A percentile compares a stretch with the other conserved stretches of the same genome.
phyloP scores from a whole-genome alignment of 768 basidiomycete genomes.

The Auricularia sp. region DNA sequence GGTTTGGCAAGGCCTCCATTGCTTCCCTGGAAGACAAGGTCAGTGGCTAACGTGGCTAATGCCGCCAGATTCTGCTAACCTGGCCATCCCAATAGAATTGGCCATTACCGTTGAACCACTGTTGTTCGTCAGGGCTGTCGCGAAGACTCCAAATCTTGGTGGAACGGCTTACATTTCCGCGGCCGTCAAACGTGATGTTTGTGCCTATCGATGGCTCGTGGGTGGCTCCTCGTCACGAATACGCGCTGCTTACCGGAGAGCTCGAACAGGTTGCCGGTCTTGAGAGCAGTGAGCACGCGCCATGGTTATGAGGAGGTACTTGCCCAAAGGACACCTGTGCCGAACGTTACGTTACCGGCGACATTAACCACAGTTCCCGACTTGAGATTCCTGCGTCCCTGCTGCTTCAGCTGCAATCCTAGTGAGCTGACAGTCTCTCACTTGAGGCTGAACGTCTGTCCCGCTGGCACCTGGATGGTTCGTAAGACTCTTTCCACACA shows the following conservation, averaged over 20 bases:
- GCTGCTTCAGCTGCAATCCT: not conserved
- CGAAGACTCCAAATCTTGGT: not conserved
- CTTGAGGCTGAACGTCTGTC: slow-evolving; percentile 29
- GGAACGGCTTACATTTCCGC: slow-evolving; percentile 14
- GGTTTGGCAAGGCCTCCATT: slow-evolving; percentile 19
- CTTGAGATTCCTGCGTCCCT: slow-evolving; percentile 30
- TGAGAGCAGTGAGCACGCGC: not conserved
- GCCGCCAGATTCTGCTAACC: not conserved
- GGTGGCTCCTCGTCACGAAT: not conserved
- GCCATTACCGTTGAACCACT: slow-evolving; percentile 34
- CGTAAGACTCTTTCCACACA: not conserved
- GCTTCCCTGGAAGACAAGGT: slow-evolving; percentile 13
- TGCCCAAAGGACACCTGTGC: slow-evolving; percentile 42
- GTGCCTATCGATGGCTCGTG: not conserved
- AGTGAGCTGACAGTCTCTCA: not conserved
- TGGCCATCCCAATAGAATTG: slow-evolving; percentile 32
- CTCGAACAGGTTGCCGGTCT: slow-evolving; percentile 11
- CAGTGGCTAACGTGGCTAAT: not conserved
- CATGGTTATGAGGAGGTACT: not conserved
- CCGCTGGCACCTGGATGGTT: slow-evolving; percentile 27
- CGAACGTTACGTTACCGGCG: slow-evolving; percentile 51
- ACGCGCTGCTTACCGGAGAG: not conserved
- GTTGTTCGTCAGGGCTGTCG: not conserved
- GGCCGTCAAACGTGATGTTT: slow-evolving; percentile 25
- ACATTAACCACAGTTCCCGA: slow-evolving; percentile 48